Evolutionary conservation across 2,329 filamentous ascomycete species (phyloP), one percentile per base, ranked within the genome.

Genomic region (Sporothrix euskadiensis): DNA sequence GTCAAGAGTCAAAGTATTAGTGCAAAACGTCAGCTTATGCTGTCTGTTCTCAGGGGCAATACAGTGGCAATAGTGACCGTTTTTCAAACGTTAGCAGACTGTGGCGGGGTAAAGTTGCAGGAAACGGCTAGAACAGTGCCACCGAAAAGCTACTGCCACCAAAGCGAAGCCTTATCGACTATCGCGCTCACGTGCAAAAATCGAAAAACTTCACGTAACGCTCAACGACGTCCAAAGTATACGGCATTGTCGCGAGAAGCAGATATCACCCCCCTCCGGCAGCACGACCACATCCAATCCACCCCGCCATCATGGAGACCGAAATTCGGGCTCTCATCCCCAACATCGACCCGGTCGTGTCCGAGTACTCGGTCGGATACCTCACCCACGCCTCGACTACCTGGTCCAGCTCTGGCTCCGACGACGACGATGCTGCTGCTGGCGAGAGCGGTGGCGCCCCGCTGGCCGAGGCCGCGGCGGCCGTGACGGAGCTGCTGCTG

Each of bases 291-390:
- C 30, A 52, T 26, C 63, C 65, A 7, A 12, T 5, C 22, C 32
- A 54, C 70, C 70, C 47, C 54, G 41, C 65, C 4, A 49, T 97
- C 76, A 97, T 97, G 94, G 94, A 97, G 83, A 87, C 92, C 79
- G 93, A 97, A 84, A 94, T 97, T 81, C 92, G 91, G 84, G 86
- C 91, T 75, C 89, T 94, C 78, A 89, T 97, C 78, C 94, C 94
- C 75, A 91, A 92, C 80, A 93, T 98, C 78, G 94, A 98, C 83
- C 93, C 92, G 74, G 88, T 97, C 76, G 86, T 98, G 77, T 94
- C 94, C 68, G 93, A 97, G 83, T 98, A 97, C 83, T 96, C 94
- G 59, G 93, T 94, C 77, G 96, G 96, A 73, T 99, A 98, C 81
- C 87, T 99, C 78, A 94, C 90, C 79, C 95, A 99, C 86, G 96